phyloP scores from a whole-genome alignment of 257 asterid species.

The Solanum chmielewskii region DNA sequence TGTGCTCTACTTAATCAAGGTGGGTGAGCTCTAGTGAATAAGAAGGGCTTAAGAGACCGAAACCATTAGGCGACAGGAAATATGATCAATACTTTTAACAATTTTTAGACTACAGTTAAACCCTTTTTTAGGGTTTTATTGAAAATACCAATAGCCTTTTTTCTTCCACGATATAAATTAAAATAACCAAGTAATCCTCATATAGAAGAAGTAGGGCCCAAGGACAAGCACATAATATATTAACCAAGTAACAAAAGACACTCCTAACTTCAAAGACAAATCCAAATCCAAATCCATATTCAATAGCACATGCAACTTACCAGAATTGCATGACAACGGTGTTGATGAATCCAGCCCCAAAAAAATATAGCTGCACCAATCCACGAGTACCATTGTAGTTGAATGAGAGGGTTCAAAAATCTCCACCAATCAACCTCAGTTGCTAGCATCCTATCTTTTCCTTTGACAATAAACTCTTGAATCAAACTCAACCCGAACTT shows the following conservation, averaged over 20 bases:
- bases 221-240: background rate
- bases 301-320: constrained; percentile 26
- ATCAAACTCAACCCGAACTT: constrained; percentile 20
- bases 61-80: background rate
- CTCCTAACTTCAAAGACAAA: background rate
- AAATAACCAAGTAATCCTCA: background rate
- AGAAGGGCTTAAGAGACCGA: background rate
- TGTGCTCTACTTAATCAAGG: background rate
- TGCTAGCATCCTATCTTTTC: constrained; percentile 47
- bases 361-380: constrained; percentile 55
- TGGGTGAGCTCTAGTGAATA: background rate
- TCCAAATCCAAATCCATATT: background rate
- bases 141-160: background rate
- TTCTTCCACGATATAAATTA: background rate
- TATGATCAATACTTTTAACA: background rate
- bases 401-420: constrained; percentile 45
- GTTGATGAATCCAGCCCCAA: constrained; percentile 86
- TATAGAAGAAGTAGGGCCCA: background rate
- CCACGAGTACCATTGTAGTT: constrained; percentile 68
- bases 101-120: background rate
- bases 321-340: constrained; percentile 65
- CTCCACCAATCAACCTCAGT: constrained; percentile 35
- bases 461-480: constrained; percentile 49
- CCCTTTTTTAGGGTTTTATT: background rate
- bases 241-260: background rate